Evolutionary conservation across 768 basidiomycete species (phyloP).

Genomic region (Collybia nuda): DNA sequence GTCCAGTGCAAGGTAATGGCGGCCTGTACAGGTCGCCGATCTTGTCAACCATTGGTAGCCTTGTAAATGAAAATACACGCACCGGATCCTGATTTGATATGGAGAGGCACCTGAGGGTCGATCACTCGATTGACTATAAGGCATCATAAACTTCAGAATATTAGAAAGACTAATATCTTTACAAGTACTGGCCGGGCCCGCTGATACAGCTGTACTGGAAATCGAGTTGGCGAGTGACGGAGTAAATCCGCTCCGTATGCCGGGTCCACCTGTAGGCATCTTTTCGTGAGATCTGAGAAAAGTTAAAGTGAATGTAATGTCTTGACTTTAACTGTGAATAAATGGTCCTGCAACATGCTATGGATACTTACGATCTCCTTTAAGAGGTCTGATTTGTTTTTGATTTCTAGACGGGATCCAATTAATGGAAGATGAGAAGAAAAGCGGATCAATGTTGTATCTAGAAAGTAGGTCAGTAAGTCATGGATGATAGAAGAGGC

Average conservation of each 20-base stretch:
- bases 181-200: constrained; percentile 12
- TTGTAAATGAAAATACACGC: constrained; percentile 5
- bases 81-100: constrained; percentile 33
- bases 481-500: constrained; percentile 10
- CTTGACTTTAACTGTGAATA: constrained; percentile 25
- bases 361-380: constrained; percentile 52
- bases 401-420: constrained; percentile 71
- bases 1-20: constrained; percentile 41
- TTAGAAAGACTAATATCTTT: neutral
- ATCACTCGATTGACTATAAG: constrained; percentile 28
- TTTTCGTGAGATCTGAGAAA: constrained; percentile 50
- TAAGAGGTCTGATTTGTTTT: constrained; percentile 36
- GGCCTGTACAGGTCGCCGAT: constrained; percentile 19
- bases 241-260: too few relatives aligned
- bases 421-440: constrained; percentile 62
- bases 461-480: too few relatives aligned
- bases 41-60: too few relatives aligned
- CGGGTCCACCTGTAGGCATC: too few relatives aligned
- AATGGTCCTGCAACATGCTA: too few relatives aligned
- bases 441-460: constrained; percentile 64
- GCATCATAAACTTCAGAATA: too few relatives aligned
- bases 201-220: constrained; percentile 7
- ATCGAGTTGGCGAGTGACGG: constrained; percentile 2
- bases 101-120: constrained; percentile 39
- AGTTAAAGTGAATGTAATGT: constrained; percentile 57